Percentiles rank a stretch among this genome's conserved stretches.
Evolutionary conservation across 2,329 filamentous ascomycete genomes (phyloP).

Genomic region (Diaporthe sp.): DNA sequence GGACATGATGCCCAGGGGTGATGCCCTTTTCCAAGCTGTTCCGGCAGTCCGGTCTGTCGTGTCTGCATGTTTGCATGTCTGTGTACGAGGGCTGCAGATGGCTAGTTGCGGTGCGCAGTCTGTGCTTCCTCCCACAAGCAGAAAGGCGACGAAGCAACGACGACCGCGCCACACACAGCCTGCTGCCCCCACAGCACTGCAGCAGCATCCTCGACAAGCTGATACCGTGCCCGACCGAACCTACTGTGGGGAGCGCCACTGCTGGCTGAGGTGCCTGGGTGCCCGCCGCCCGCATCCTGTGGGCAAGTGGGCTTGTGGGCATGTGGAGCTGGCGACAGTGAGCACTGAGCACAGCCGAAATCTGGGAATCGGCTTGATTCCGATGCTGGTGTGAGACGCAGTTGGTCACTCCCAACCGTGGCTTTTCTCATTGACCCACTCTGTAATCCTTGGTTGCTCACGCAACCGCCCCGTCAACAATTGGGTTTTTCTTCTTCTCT

Average conservation of each 20-base stretch:
- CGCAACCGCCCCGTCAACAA: slow-evolving; percentile 30
- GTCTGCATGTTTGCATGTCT: background rate
- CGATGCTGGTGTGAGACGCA: slow-evolving; percentile 23
- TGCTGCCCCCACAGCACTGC: background rate
- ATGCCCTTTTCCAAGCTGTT: background rate
- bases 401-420: slow-evolving; percentile 17
- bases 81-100: background rate
- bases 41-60: background rate
- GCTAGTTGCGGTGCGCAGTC: background rate
- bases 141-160: background rate
- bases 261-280: slow-evolving; percentile 12
- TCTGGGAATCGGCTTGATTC: slow-evolving; percentile 29
- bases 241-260: slow-evolving; percentile 24
- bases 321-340: background rate
- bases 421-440: background rate
- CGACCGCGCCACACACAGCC: slow-evolving; percentile 4
- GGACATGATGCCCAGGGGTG: background rate
- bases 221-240: slow-evolving; percentile 13
- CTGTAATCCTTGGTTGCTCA: slow-evolving; percentile 23
- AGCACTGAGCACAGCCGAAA: slow-evolving; percentile 12
- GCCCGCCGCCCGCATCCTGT: slow-evolving; percentile 2
- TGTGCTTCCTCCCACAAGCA: background rate
- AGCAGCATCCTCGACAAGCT: slow-evolving; percentile 19
- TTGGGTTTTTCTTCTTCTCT: background rate
- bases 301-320: slow-evolving; percentile 8